phyloP scores from a whole-genome alignment of 225 moss, liverwort and hornwort genomes.

The Physcomitrium patens region DNA sequence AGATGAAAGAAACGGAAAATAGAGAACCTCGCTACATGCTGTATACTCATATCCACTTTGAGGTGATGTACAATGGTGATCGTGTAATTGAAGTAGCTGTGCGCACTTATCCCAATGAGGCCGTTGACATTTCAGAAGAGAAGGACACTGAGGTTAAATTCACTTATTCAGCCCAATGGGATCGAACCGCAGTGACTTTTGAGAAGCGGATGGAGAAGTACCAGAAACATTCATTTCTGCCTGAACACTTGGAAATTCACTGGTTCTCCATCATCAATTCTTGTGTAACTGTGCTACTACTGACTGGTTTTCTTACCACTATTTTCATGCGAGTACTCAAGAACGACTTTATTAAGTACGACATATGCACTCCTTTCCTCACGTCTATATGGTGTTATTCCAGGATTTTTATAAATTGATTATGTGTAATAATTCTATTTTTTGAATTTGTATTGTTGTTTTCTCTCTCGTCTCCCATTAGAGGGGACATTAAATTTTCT shows the following conservation, averaged over 20 bases:
- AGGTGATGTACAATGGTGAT: slow-evolving; percentile 76
- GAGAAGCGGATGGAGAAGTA: slow-evolving; percentile 93
- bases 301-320: slow-evolving; percentile 95
- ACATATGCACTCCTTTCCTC: not conserved
- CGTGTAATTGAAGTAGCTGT: slow-evolving; percentile 85
- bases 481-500: slow-evolving; percentile 6
- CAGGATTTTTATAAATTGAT: not conserved
- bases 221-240: slow-evolving; percentile 78
- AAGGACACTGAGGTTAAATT: slow-evolving; percentile 61
- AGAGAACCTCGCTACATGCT: slow-evolving; percentile 59
- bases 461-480: not conserved
- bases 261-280: slow-evolving; percentile 99
- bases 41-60: slow-evolving; percentile 83
- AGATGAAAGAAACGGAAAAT: slow-evolving; percentile 52
- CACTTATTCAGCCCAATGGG: slow-evolving; percentile 86
- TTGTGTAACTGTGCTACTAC: slow-evolving; percentile 91
- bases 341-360: slow-evolving; percentile 98
- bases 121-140: slow-evolving; percentile 69
- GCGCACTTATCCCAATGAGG: slow-evolving; percentile 61
- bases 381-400: not conserved
- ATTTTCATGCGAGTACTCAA: slow-evolving; percentile 96
- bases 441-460: slow-evolving; percentile 3
- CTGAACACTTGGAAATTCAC: slow-evolving; percentile 90
- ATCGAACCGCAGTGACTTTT: slow-evolving; percentile 55
- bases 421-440: slow-evolving; percentile 1